These are phyloP conservation scores for Termitomyces sp. DNA, from an alignment of 768 basidiomycete species.

Conservation along the genomic window DNA sequence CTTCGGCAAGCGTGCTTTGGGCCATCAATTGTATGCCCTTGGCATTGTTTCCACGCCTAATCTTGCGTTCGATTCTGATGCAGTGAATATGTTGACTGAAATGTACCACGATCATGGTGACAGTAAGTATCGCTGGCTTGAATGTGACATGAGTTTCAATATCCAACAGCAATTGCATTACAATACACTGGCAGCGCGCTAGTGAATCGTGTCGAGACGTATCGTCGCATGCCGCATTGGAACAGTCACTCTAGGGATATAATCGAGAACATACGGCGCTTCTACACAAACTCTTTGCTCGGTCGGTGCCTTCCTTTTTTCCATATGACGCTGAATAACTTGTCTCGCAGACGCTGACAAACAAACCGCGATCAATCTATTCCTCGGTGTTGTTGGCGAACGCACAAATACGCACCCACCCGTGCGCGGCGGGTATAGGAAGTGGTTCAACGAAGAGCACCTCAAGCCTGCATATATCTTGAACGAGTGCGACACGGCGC, in stretches of 20 bases:
- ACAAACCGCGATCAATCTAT: conserved; percentile 96
- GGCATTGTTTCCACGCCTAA: conserved; percentile 85
- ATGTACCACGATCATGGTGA: conserved; percentile 99
- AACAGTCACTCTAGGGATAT: conserved; percentile 96
- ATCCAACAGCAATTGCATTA: conserved; percentile 64
- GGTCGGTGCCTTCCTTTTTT: conserved; percentile 37
- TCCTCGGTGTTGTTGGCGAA: conserved; percentile 72
- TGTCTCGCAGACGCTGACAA: conserved; percentile 80
- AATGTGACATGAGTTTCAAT: background rate
- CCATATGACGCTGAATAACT: background rate
- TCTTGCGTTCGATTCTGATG: conserved; percentile 88
- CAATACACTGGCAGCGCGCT: conserved; percentile 97
- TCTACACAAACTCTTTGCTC: conserved; percentile 91
- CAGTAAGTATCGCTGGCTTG: conserved; percentile 51
- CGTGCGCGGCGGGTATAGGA: conserved; percentile 68
- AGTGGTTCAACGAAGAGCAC: conserved; percentile 79
- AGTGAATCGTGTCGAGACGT: conserved; percentile 94
- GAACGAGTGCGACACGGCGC: conserved; percentile 56
- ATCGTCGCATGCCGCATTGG: conserved; percentile 94
- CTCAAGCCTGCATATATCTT: conserved; percentile 64
- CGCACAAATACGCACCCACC: conserved; percentile 44
- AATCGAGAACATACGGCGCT: conserved; percentile 90
- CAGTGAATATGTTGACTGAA: conserved; percentile 94
- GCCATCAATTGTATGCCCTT: conserved; percentile 92
- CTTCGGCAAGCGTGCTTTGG: conserved; percentile 90